A percentile compares a stretch with the other conserved stretches of the same genome.
These are phyloP conservation scores for Reutealis trisperma DNA, from an alignment of 345 rosid genomes.

Conservation along the genomic window DNA sequence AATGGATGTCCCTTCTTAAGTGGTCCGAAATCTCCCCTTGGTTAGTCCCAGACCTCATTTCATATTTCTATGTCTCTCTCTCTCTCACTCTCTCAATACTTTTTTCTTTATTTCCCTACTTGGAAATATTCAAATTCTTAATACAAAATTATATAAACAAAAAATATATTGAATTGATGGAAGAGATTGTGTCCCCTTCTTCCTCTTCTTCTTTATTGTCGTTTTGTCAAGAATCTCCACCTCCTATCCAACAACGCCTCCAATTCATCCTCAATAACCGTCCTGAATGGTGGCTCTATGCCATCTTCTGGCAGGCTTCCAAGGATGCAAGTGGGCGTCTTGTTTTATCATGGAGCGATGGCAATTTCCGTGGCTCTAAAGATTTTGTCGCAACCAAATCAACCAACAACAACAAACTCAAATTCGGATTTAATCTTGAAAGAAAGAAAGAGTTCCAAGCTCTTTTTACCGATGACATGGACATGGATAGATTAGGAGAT, in stretches of 20 bases:
- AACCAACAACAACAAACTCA: constrained; percentile 6
- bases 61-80: no score
- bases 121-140: background rate
- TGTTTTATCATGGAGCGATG: constrained; percentile 48
- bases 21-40: no score
- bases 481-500: constrained; percentile 29
- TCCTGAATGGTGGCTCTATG: constrained; percentile 58
- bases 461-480: constrained; percentile 32
- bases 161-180: constrained; percentile 6
- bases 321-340: constrained; percentile 34
- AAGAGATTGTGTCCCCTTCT: constrained; percentile 33
- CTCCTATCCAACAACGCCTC: constrained; percentile 51
- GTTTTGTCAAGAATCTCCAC: constrained; percentile 24
- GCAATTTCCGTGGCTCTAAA: constrained; percentile 39
- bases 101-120: no score
- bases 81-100: background rate
- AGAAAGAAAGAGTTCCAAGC: constrained; percentile 26
- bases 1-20: background rate
- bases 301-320: constrained; percentile 61
- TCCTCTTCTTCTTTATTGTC: constrained; percentile 32
- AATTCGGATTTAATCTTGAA: constrained; percentile 22
- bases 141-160: background rate
- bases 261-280: constrained; percentile 43
- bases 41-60: no score
- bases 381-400: constrained; percentile 14